Evolutionary conservation across 169 alveolate genomes (phyloP).

Genomic region (Theileria sp.): DNA sequence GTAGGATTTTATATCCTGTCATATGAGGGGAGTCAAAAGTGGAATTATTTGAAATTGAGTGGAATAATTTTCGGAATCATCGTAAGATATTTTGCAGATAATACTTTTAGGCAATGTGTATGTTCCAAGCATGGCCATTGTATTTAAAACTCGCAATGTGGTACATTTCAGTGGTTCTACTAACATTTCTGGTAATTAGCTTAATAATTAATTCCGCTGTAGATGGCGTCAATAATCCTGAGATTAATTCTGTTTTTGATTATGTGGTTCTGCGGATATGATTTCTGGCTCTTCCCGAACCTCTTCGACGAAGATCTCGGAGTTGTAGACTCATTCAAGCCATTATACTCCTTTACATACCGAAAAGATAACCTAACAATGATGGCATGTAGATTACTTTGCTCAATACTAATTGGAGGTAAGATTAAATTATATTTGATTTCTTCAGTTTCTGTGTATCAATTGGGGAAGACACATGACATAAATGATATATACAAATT

Average conservation of each 20-base stretch:
- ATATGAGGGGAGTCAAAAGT: constrained; percentile 79
- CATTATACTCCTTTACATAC: constrained; percentile 70
- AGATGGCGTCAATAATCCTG: constrained; percentile 67
- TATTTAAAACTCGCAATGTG: constrained; percentile 80
- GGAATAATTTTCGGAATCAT: constrained; percentile 75
- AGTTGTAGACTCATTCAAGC: constrained; percentile 83
- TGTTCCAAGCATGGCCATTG: constrained; percentile 87
- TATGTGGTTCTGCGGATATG: constrained; percentile 84
- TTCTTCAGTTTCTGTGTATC: constrained; percentile 71
- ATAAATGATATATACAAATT: constrained; percentile 76
- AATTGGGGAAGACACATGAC: constrained; percentile 81
- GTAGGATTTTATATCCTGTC: constrained; percentile 80
- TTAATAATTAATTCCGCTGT: background rate
- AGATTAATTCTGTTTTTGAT: constrained; percentile 72
- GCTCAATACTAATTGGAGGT: constrained; percentile 80
- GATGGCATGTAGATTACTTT: constrained; percentile 73
- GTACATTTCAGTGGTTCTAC: constrained; percentile 79
- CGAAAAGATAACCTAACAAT: constrained; percentile 74
- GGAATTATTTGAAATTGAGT: constrained; percentile 72
- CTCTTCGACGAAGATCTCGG: constrained; percentile 85
- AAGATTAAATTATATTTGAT: background rate
- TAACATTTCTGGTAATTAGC: constrained; percentile 67
- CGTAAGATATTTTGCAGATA: constrained; percentile 35
- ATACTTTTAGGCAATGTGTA: constrained; percentile 67
- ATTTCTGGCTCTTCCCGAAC: constrained; percentile 84